Conservation (phyloP, 495 filamentous ascomycete genomes). For the Cryomyces minteri region DNA sequence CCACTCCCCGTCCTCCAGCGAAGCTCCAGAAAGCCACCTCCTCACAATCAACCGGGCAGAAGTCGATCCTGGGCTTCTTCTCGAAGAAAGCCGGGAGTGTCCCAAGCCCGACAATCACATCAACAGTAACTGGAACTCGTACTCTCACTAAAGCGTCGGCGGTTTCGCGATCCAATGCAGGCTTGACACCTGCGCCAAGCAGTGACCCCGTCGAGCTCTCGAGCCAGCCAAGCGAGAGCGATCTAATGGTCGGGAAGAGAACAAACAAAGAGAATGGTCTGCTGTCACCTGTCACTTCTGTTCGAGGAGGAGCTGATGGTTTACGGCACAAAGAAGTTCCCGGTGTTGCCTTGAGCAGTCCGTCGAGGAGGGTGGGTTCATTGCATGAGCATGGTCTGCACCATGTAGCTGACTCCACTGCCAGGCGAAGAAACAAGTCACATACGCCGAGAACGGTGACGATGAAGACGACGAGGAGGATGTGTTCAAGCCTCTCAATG, state of each 20-base stretch:
- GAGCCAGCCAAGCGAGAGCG: slow-evolving; percentile 26
- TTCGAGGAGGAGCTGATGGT: slow-evolving; percentile 17
- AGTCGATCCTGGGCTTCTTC: slow-evolving; percentile 74
- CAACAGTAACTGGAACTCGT: slow-evolving; percentile 7
- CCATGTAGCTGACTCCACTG: background rate
- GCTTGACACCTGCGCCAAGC: slow-evolving; percentile 59
- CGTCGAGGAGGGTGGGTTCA: slow-evolving; percentile 35
- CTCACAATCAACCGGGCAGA: slow-evolving; percentile 47
- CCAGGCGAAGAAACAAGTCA: slow-evolving; percentile 34
- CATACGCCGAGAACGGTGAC: slow-evolving; percentile 41
- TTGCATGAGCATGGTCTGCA: background rate
- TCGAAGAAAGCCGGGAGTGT: slow-evolving; percentile 40
- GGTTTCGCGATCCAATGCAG: slow-evolving; percentile 4
- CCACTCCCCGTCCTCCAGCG: slow-evolving; percentile 11
- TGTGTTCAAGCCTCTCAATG: slow-evolving; percentile 20
- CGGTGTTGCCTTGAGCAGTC: slow-evolving; percentile 30
- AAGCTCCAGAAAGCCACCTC: slow-evolving; percentile 15
- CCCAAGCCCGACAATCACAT: slow-evolving; percentile 20
- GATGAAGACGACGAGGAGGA: slow-evolving; percentile 43
- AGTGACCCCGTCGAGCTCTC: slow-evolving; percentile 41
- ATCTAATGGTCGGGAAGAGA: slow-evolving; percentile 11
- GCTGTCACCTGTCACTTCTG: slow-evolving; percentile 17
- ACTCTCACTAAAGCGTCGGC: background rate
- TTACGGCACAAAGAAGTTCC: slow-evolving; percentile 16
- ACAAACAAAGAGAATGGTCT: slow-evolving; percentile 23